Percentiles rank a stretch among this genome's conserved stretches.
phyloP scores from a whole-genome alignment of 1,139 yeast species.

The Schwanniomyces etchellsii region DNA sequence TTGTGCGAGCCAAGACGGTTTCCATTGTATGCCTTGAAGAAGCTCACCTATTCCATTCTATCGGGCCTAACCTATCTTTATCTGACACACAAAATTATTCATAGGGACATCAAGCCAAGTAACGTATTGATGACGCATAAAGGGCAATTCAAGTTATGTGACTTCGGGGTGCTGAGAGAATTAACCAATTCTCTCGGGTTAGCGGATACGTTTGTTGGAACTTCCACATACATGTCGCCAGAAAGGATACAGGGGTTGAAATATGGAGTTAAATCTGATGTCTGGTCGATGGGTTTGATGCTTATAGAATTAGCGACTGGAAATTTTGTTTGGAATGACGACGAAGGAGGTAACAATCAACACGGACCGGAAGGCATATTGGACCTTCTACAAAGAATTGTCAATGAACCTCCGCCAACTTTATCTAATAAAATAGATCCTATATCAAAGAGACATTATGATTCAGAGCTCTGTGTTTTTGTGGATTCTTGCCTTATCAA shows the following conservation, averaged over 20 bases:
- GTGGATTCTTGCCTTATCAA: conserved; percentile 64
- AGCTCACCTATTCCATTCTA: conserved; percentile 70
- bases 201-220: conserved; percentile 97
- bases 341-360: conserved; percentile 14
- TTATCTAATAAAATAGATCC: conserved; percentile 30
- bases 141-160: conserved; percentile 82
- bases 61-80: conserved; percentile 79
- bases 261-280: conserved; percentile 89
- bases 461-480: conserved; percentile 49
- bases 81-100: conserved; percentile 80
- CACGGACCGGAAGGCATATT: conserved; percentile 77
- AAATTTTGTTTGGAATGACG: conserved; percentile 41
- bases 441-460: conserved; percentile 22
- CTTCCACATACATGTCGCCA: conserved; percentile 97
- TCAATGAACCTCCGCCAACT: conserved; percentile 85
- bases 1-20: conserved; percentile 35
- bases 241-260: conserved; percentile 93
- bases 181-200: conserved; percentile 73
- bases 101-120: conserved; percentile 83
- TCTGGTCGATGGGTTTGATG: conserved; percentile 94
- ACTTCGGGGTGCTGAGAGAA: conserved; percentile 91
- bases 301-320: conserved; percentile 86
- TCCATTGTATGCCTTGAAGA: conserved; percentile 66
- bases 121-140: conserved; percentile 65
- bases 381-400: conserved; percentile 86